These are phyloP conservation scores for Prunus fruticosa DNA, from an alignment of 306 rosid genomes.

Conservation along the genomic window DNA sequence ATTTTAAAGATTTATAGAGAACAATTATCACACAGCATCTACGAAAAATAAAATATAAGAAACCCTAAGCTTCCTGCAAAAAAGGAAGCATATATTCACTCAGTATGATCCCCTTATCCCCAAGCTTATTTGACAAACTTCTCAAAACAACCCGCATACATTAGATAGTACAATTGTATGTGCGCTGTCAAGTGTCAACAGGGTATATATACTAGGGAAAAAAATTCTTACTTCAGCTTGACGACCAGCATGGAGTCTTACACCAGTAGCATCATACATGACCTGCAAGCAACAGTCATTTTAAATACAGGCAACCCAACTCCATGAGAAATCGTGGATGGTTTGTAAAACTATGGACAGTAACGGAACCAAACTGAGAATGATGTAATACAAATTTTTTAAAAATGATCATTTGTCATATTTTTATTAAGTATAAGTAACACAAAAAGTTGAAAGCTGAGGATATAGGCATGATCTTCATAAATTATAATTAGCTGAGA, in stretches of 20 bases:
- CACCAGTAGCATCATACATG: constrained; percentile 55
- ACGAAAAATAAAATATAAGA: neutral
- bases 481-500: neutral
- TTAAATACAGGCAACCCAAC: neutral
- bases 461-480: neutral
- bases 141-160: neutral
- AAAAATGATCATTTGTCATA: neutral
- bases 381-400: neutral
- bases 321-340: neutral
- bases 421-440: neutral
- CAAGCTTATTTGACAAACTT: constrained; percentile 14
- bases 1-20: neutral
- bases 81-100: neutral
- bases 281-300: constrained; percentile 32
- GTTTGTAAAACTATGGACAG: neutral
- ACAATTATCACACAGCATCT: neutral
- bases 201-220: neutral
- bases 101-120: constrained; percentile 1
- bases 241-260: constrained; percentile 53
- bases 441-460: neutral
- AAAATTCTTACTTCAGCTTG: constrained; percentile 46
- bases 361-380: neutral
- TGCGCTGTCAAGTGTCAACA: neutral
- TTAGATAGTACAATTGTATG: neutral
- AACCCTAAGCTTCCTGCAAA: neutral